phyloP scores from a whole-genome alignment of 2,329 filamentous ascomycete genomes.

The Colletotrichum sp. region DNA sequence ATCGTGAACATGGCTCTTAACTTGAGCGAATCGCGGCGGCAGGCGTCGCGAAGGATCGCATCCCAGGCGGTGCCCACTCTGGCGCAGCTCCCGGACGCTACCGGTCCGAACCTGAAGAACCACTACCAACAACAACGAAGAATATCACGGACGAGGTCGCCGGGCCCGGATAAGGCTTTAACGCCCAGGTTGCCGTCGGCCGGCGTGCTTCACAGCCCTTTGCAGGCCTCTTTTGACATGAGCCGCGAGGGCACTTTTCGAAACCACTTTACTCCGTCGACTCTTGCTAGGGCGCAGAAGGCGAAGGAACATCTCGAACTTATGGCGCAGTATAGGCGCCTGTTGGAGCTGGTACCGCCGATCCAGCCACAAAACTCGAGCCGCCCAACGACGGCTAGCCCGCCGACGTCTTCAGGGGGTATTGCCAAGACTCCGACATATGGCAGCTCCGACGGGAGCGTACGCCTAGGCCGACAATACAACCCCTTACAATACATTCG shows the following conservation, averaged over 20 bases:
- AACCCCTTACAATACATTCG: constrained; percentile 93
- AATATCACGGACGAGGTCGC: constrained; percentile 65
- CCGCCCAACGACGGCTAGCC: constrained; percentile 44
- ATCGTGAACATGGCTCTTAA: constrained; percentile 93
- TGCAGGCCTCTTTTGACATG: constrained; percentile 53
- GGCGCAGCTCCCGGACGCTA: constrained; percentile 57
- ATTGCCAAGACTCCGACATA: constrained; percentile 25
- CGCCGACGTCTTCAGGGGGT: constrained; percentile 45
- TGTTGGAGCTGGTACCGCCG: constrained; percentile 81
- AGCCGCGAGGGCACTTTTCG: constrained; percentile 52
- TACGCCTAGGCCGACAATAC: constrained; percentile 71
- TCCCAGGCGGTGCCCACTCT: constrained; percentile 56
- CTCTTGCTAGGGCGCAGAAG: constrained; percentile 81
- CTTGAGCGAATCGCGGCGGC: constrained; percentile 79
- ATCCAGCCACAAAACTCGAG: constrained; percentile 54
- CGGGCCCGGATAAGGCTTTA: constrained; percentile 51
- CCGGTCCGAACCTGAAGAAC: constrained; percentile 66
- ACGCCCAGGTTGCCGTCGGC: constrained; percentile 46
- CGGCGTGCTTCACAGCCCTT: constrained; percentile 45
- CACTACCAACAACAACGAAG: constrained; percentile 76
- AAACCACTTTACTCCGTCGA: constrained; percentile 79
- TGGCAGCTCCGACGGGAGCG: constrained; percentile 38
- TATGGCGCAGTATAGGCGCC: constrained; percentile 79
- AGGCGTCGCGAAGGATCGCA: constrained; percentile 63
- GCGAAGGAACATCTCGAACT: constrained; percentile 87